Evolutionary conservation across 2,329 filamentous ascomycete species (phyloP).

Genomic region (Ophiognomonia clavigignenti-juglandacearum): DNA sequence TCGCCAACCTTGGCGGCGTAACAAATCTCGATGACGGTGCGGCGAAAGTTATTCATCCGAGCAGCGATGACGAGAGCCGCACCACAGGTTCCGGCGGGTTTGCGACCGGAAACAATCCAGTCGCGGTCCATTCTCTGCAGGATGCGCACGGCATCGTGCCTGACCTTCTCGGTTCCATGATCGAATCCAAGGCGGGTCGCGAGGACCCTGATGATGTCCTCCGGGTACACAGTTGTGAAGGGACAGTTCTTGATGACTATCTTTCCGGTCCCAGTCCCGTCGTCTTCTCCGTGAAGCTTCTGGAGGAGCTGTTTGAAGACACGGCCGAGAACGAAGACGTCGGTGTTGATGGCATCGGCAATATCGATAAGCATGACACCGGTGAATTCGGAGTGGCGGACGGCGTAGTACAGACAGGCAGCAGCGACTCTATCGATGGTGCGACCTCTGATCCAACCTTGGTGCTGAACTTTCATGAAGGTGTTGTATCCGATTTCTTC

Average conservation of each 20-base stretch:
- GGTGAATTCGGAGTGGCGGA: slow-evolving; percentile 72
- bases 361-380: slow-evolving; percentile 93
- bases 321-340: slow-evolving; percentile 87
- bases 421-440: slow-evolving; percentile 80
- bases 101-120: slow-evolving; percentile 94
- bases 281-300: slow-evolving; percentile 51
- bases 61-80: slow-evolving; percentile 92
- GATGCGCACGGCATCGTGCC: slow-evolving; percentile 80
- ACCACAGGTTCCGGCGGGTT: slow-evolving; percentile 89
- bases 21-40: slow-evolving; percentile 90
- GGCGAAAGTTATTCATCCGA: slow-evolving; percentile 96
- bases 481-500: too few relatives aligned
- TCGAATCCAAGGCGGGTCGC: slow-evolving; percentile 90
- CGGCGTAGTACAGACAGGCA: slow-evolving; percentile 87
- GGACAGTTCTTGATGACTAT: slow-evolving; percentile 31
- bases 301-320: slow-evolving; percentile 80
- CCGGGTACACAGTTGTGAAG: slow-evolving; percentile 69
- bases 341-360: slow-evolving; percentile 75
- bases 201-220: slow-evolving; percentile 88
- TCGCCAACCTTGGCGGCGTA: slow-evolving; percentile 97
- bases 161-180: slow-evolving; percentile 74
- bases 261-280: background rate
- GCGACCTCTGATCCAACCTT: slow-evolving; percentile 79
- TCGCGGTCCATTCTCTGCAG: slow-evolving; percentile 91
- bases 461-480: slow-evolving; percentile 7